A percentile compares a stretch with the other conserved stretches of the same genome.
These are phyloP conservation scores for Pyrus pyrifolia DNA, from an alignment of 306 rosid genomes.

Conservation along the genomic window DNA sequence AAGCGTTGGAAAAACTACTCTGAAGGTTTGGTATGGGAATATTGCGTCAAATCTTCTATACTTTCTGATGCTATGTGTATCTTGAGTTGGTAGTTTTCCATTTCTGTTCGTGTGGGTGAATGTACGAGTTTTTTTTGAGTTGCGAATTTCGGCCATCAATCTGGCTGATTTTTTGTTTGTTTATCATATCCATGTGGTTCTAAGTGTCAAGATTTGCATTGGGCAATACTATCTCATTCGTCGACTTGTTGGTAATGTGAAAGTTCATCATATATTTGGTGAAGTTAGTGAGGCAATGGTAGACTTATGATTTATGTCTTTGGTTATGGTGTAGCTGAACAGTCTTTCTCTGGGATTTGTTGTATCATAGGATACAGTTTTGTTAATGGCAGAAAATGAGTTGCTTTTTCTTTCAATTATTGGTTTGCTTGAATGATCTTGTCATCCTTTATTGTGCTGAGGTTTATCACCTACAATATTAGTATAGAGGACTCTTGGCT, in stretches of 20 bases:
- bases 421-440: neutral
- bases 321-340: neutral
- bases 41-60: neutral
- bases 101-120: neutral
- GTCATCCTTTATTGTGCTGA: neutral
- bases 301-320: neutral
- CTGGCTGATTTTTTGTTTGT: neutral
- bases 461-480: neutral
- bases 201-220: neutral
- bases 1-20: neutral
- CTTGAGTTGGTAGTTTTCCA: neutral
- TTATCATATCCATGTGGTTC: neutral
- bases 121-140: neutral
- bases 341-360: neutral
- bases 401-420: neutral
- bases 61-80: neutral
- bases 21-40: neutral
- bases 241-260: neutral
- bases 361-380: neutral
- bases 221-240: neutral
- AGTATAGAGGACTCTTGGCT: neutral
- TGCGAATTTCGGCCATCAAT: neutral
- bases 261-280: neutral
- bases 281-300: neutral
- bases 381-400: neutral